Evolutionary conservation across 1,284 basidiomycete species (phyloP), one percentile per base, ranked within the genome.

Genomic region (Ceraceosorus bombacis): DNA sequence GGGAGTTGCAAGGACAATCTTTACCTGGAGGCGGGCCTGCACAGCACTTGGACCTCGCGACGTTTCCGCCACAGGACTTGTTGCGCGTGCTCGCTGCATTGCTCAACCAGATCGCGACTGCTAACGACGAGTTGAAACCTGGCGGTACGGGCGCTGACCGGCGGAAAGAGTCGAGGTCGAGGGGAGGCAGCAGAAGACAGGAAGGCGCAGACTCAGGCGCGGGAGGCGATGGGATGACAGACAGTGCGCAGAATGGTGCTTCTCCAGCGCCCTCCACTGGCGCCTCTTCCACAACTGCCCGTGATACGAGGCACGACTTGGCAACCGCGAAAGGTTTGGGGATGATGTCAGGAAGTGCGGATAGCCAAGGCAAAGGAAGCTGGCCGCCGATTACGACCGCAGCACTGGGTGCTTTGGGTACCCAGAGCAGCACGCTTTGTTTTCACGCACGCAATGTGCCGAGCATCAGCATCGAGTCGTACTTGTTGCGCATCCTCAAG

Each of bases 361-460:
- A 50, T 40, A 37, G 55, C 43, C 46, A 55, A 54, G 15, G 38
- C 40, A 15, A 37, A 5, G 36, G 15, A 27, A 37, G 40, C 46
- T 61, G 69, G 9, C 66, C 66, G 1, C 65, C 64, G 7, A 74
- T 74, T 59, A 88, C 88, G 39, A 85, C 87, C 2, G 92, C 93
- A 0, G 90, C 90, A 1, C 83, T 86, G 55, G 80, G 82, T 5
- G 86, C 90, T 1, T 83, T 95, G 48, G 82, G 83, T 2, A 88
- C 88, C 7, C 86, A 88, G 1, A 86, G 88, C 2, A 88, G 89
- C 27, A 86, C 89, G 0, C 84, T 96, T 41, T 89, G 90, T 51
- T 97, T 97, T 78, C 93, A 97, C 78, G 94, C 94, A 0, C 85
- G 94, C 38, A 94, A 96, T 78, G 84, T 97, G 39, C 94, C 94